Conservation (phyloP, 257 asterid species). For the Solanum chiquidenum region DNA sequence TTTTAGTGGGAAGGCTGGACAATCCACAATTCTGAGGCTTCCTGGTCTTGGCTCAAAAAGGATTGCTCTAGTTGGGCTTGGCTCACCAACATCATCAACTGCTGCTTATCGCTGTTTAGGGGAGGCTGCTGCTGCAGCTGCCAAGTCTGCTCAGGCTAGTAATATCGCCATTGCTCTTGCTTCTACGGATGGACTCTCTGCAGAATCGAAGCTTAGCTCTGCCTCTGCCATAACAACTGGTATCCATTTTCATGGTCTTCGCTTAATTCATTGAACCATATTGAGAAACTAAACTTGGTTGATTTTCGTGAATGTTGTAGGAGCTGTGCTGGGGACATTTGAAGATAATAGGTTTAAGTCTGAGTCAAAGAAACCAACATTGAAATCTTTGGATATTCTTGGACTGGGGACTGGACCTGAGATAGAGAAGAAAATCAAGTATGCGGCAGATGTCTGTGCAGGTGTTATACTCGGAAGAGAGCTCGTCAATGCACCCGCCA, state of each 20-base stretch:
- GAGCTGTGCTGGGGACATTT: constrained; percentile 70
- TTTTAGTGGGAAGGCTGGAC: constrained; percentile 85
- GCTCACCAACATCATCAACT: constrained; percentile 41
- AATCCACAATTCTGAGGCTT: constrained; percentile 69
- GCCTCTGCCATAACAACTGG: constrained; percentile 90
- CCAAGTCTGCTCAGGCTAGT: constrained; percentile 67
- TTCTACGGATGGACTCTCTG: constrained; percentile 47
- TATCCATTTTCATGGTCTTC: constrained; percentile 2
- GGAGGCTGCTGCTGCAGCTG: constrained; percentile 84
- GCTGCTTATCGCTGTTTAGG: constrained; percentile 71
- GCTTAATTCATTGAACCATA: not conserved
- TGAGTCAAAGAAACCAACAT: constrained; percentile 52
- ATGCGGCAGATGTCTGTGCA: constrained; percentile 64
- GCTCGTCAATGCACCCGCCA: constrained; percentile 95
- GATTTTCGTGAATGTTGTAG: constrained; percentile 20
- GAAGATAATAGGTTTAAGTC: constrained; percentile 89
- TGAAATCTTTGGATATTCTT: constrained; percentile 72
- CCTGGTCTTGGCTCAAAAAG: constrained; percentile 75
- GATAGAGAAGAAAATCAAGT: constrained; percentile 70
- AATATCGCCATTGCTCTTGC: constrained; percentile 80
- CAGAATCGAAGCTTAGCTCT: constrained; percentile 45
- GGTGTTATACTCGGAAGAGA: constrained; percentile 81
- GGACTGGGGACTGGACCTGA: constrained; percentile 93
- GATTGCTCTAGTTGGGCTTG: constrained; percentile 75
- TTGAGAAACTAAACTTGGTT: constrained; percentile 3